These are phyloP conservation scores for Chaetothyriales sp. DNA, from an alignment of 2,329 filamentous ascomycete genomes.

Conservation along the genomic window DNA sequence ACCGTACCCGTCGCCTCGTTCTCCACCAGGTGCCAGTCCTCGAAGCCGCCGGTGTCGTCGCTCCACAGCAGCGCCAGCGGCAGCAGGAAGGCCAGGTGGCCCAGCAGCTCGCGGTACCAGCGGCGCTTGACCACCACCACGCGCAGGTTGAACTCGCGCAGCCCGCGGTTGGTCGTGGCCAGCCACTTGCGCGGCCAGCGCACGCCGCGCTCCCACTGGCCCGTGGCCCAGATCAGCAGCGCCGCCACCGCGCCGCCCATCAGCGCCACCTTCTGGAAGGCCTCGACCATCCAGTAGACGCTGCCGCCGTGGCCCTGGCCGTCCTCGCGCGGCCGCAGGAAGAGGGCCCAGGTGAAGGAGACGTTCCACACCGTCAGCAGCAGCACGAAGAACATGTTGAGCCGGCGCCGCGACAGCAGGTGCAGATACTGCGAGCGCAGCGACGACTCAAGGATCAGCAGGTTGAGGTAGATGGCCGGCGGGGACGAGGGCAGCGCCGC, in stretches of 20 bases:
- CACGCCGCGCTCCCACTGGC: constrained; percentile 90
- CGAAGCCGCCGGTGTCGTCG: constrained; percentile 37
- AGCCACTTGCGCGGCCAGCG: constrained; percentile 91
- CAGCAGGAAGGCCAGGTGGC: constrained; percentile 61
- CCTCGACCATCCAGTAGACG: constrained; percentile 92
- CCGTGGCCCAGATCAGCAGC: constrained; percentile 80
- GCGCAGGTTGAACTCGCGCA: constrained; percentile 90
- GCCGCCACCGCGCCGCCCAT: constrained; percentile 81
- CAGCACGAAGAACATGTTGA: constrained; percentile 84
- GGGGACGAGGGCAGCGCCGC: constrained; percentile 72
- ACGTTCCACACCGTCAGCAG: constrained; percentile 67
- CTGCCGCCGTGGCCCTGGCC: constrained; percentile 80
- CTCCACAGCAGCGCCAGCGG: constrained; percentile 57
- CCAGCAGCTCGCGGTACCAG: constrained; percentile 66
- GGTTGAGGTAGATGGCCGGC: constrained; percentile 94
- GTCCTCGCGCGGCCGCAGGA: constrained; percentile 91
- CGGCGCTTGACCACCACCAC: constrained; percentile 75
- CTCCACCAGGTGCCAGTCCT: constrained; percentile 65
- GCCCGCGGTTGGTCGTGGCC: constrained; percentile 71
- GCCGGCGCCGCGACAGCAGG: constrained; percentile 70
- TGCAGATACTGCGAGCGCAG: constrained; percentile 86
- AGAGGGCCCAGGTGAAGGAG: constrained; percentile 79
- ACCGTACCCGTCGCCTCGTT: constrained; percentile 32
- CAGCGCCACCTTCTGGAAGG: constrained; percentile 77
- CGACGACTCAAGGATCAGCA: constrained; percentile 90